A percentile compares a stretch with the other conserved stretches of the same genome.
These are phyloP conservation scores for Filobasidium wieringae DNA, from an alignment of 768 basidiomycete genomes.

Conservation along the genomic window DNA sequence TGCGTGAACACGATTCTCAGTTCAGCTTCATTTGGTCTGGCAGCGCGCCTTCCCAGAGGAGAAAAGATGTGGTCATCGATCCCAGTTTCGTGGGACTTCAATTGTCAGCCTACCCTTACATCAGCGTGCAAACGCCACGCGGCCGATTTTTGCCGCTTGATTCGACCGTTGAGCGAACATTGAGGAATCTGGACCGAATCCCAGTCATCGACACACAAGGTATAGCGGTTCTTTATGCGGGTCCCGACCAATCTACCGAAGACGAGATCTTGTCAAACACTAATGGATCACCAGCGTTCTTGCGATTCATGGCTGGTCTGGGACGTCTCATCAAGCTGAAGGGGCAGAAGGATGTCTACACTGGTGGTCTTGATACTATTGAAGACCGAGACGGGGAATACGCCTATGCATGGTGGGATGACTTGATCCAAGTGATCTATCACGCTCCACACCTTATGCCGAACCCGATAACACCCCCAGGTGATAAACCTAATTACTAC, in stretches of 20 bases:
- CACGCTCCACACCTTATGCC: constrained; percentile 99
- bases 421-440: constrained; percentile 86
- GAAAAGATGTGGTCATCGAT: constrained; percentile 73
- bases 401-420: constrained; percentile 99
- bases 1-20: constrained; percentile 45
- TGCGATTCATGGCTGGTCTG: constrained; percentile 79
- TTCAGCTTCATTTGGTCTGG: constrained; percentile 82
- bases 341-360: constrained; percentile 82
- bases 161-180: not conserved
- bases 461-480: constrained; percentile 40
- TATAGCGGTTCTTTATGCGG: constrained; percentile 91
- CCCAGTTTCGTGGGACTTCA: constrained; percentile 78
- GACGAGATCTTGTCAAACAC: constrained; percentile 75
- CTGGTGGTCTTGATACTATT: constrained; percentile 70
- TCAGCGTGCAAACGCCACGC: constrained; percentile 43
- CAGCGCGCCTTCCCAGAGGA: constrained; percentile 72
- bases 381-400: constrained; percentile 82
- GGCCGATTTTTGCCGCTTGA: constrained; percentile 44
- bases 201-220: constrained; percentile 97
- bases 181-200: constrained; percentile 57
- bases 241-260: constrained; percentile 75
- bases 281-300: constrained; percentile 89
- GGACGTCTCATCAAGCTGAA: constrained; percentile 77
- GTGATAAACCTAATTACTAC: constrained; percentile 52
- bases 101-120: constrained; percentile 60